Percentiles rank a stretch among this genome's conserved stretches.
Evolutionary conservation across 257 asterid species (phyloP).

Genomic region (Capsicum baccatum): DNA sequence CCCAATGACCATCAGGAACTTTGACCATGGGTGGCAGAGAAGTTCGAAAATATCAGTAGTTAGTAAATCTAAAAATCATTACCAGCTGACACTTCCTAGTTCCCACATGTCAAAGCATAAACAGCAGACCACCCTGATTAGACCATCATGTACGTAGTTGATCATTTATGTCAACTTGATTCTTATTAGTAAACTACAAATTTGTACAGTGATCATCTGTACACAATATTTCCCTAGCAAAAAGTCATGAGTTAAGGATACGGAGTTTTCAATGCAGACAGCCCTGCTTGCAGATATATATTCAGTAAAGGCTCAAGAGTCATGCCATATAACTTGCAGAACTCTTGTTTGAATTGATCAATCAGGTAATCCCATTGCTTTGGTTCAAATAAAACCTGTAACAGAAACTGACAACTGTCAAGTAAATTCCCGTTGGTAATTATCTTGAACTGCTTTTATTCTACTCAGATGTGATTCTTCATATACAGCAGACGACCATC

Average conservation of each 20-base stretch:
- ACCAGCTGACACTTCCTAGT: background rate
- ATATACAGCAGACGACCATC: background rate
- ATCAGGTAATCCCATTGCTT: slow-evolving; percentile 91
- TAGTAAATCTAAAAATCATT: background rate
- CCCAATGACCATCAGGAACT: background rate
- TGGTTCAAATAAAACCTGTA: slow-evolving; percentile 85
- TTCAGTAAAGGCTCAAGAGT: slow-evolving; percentile 89
- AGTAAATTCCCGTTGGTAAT: background rate
- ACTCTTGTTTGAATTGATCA: slow-evolving; percentile 96
- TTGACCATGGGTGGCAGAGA: background rate
- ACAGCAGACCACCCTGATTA: background rate
- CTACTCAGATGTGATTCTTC: background rate
- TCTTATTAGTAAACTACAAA: slow-evolving; percentile 9
- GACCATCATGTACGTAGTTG: background rate
- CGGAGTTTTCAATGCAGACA: slow-evolving; percentile 98
- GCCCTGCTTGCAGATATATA: slow-evolving; percentile 95
- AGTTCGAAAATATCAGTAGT: background rate
- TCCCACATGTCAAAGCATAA: background rate
- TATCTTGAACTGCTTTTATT: background rate
- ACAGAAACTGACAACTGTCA: slow-evolving; percentile 14
- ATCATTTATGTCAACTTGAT: background rate
- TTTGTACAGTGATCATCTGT: background rate
- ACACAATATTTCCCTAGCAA: background rate
- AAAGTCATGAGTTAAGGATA: slow-evolving; percentile 55
- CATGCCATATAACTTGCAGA: slow-evolving; percentile 97